These are phyloP conservation scores for Podospora didyma DNA, from an alignment of 495 filamentous ascomycete genomes.

Conservation along the genomic window DNA sequence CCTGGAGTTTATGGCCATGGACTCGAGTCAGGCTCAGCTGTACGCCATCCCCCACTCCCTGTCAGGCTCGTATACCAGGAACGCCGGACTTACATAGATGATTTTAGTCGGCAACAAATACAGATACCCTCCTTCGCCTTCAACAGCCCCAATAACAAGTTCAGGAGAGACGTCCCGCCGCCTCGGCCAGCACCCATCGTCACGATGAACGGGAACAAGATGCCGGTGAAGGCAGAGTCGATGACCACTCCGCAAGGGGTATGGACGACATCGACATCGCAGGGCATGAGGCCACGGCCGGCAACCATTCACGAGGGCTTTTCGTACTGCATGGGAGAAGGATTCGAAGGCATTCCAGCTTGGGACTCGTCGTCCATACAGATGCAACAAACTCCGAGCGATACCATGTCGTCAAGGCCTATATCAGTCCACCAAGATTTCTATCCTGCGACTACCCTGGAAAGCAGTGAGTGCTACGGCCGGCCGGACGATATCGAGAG, in stretches of 20 bases:
- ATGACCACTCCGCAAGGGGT: conserved; percentile 33
- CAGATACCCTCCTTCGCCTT: conserved; percentile 41
- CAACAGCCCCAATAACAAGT: conserved; percentile 34
- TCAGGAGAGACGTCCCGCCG: conserved; percentile 33
- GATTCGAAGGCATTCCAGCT: conserved; percentile 45
- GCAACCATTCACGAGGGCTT: conserved; percentile 58
- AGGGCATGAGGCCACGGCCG: conserved; percentile 44
- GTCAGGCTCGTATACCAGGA: conserved; percentile 15
- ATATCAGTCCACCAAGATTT: conserved; percentile 51
- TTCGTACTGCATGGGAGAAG: conserved; percentile 51
- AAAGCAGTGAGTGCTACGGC: conserved; percentile 42
- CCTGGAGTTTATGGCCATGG: conserved; percentile 31
- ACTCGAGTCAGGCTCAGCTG: conserved; percentile 38
- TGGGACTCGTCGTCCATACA: conserved; percentile 54
- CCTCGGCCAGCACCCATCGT: conserved; percentile 31
- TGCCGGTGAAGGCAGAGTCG: conserved; percentile 34
- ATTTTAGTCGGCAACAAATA: conserved; percentile 38
- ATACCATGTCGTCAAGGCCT: conserved; percentile 44
- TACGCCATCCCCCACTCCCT: conserved; percentile 26
- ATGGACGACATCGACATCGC: conserved; percentile 42
- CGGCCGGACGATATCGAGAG: conserved; percentile 13
- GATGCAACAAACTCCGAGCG: conserved; percentile 44
- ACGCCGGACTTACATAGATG: conserved; percentile 26
- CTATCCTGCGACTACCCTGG: conserved; percentile 46
- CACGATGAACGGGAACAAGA: conserved; percentile 40